These are phyloP conservation scores for Aspergillus udagawae DNA, from an alignment of 2,329 filamentous ascomycete species.

Conservation along the genomic window DNA sequence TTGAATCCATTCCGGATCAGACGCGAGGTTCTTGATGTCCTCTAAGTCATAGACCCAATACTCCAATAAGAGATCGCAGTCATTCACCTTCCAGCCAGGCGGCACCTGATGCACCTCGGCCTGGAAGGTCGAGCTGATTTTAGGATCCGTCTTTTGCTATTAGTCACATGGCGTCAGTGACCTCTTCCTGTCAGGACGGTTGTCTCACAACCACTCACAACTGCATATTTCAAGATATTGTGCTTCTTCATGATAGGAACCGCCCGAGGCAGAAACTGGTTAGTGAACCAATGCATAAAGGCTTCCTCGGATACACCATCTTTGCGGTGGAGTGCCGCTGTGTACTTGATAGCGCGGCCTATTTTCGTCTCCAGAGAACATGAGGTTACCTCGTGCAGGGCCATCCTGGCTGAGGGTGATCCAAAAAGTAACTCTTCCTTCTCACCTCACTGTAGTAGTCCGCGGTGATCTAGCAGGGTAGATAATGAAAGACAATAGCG, in stretches of 20 bases:
- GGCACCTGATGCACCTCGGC: background rate
- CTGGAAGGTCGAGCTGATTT: background rate
- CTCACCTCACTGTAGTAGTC: background rate
- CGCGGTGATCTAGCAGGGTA: background rate
- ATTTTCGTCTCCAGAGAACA: background rate
- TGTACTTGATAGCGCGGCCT: background rate
- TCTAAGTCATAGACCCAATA: background rate
- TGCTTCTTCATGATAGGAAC: background rate
- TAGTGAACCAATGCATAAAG: background rate
- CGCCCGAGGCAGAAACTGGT: background rate
- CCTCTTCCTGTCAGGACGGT: background rate
- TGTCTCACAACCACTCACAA: background rate
- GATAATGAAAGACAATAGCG: no score
- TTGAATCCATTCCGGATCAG: background rate
- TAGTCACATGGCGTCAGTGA: background rate
- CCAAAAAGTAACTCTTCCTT: background rate
- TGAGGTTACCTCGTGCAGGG: background rate
- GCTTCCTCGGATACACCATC: background rate
- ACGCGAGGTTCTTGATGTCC: background rate
- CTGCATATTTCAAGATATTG: background rate
- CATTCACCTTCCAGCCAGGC: background rate
- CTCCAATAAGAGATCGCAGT: background rate
- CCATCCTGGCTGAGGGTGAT: background rate
- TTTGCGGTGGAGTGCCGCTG: background rate
- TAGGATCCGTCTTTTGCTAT: background rate